Conservation (phyloP, 2,329 filamentous ascomycete genomes). For the Septoria petroselini region DNA sequence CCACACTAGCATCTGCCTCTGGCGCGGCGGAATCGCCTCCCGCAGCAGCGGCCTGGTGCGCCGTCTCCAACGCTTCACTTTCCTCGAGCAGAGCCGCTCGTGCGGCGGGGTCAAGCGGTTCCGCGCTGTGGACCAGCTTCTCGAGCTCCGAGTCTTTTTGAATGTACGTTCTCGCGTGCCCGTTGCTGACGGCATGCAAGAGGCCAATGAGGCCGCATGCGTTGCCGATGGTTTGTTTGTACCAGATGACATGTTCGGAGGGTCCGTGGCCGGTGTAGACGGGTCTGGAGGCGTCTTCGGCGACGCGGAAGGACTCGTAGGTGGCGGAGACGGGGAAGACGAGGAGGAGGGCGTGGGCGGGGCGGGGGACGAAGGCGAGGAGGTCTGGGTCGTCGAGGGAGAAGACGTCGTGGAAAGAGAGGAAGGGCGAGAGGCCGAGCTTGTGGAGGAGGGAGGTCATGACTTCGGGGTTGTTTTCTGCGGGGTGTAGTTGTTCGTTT, state of each 20-base stretch:
- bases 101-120: constrained; percentile 62
- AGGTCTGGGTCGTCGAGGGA: constrained; percentile 82
- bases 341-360: constrained; percentile 81
- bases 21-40: constrained; percentile 78
- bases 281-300: constrained; percentile 64
- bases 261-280: constrained; percentile 68
- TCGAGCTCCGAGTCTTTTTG: constrained; percentile 57
- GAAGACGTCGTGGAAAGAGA: constrained; percentile 87
- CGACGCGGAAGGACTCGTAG: constrained; percentile 72
- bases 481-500: too few species aligned
- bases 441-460: constrained; percentile 80
- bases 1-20: constrained; percentile 73
- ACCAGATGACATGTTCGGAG: constrained; percentile 81
- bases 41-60: constrained; percentile 73
- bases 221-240: constrained; percentile 90
- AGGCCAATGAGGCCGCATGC: constrained; percentile 89
- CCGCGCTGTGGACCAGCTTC: constrained; percentile 65
- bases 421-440: constrained; percentile 73
- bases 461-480: constrained; percentile 78
- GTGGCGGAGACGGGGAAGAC: constrained; percentile 80
- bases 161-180: constrained; percentile 63
- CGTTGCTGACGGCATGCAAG: constrained; percentile 78
- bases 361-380: constrained; percentile 81
- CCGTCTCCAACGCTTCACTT: constrained; percentile 69
- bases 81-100: constrained; percentile 75